Evolutionary conservation across 2,329 filamentous ascomycete genomes (phyloP), one percentile per base, ranked within the genome.

Genomic region (Exophiala alcalophila): DNA sequence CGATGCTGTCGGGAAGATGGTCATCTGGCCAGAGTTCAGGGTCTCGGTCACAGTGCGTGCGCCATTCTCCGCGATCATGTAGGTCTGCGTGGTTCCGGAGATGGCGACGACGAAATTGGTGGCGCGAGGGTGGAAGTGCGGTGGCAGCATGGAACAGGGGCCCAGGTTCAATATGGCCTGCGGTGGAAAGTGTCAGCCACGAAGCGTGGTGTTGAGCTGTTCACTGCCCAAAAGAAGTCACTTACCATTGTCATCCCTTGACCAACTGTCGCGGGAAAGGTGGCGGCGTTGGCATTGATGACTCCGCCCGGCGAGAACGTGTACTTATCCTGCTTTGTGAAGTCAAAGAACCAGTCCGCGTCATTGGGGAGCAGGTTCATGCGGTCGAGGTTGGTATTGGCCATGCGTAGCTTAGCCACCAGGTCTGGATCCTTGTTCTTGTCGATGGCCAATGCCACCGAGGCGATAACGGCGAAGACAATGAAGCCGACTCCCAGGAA

Each of bases 11-110:
- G 72, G 73, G 49, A 76, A 77, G 14, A 76, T 64, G 1, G 73
- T 76, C 61, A 72, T 70, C 47, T 68, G 63, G 12, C 68, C 67
- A 1, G 70, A 62, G 3, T 58, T 63, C 25, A 76, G 59, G 1
- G 60, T 63, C 11, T 65, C 62, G 21, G 52, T 62, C 3, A 75
- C 62, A 1, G 66, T 60, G 6, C 60, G 59, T 0, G 69, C 71
- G 2, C 71, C 72, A 44, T 76, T 76, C 57, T 76, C 73, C 39
- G 68, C 62, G 29, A 69, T 65, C 70, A 76, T 76, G 55, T 65
- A 76, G 7, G 70, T 76, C 28, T 67, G 68, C 4, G 69, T 74
- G 26, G 66, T 70, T n/a, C 72, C 73, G 12, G 60, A 57, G 14
- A 73, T 59, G 0, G 67, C 66, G 4, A 74, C 65, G 9, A 76